Evolutionary conservation across 371 early-diverging fungal species (phyloP).

Genomic region (Rhizopus delemar): DNA sequence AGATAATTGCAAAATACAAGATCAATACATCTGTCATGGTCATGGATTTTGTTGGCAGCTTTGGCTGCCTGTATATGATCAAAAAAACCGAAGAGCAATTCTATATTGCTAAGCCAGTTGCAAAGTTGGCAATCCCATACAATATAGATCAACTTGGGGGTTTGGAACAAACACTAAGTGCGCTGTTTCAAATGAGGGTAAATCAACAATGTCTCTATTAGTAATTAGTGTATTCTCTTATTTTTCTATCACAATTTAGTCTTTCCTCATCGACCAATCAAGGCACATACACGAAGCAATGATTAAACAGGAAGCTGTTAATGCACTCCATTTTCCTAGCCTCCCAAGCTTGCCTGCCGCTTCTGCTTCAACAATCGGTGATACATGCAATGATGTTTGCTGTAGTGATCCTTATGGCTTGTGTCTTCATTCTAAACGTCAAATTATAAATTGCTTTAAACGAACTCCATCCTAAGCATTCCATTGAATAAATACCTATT

Average conservation of each 20-base stretch:
- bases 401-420: slow-evolving; percentile 16
- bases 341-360: not conserved
- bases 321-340: slow-evolving; percentile 4
- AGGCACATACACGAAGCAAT: slow-evolving; percentile 1
- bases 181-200: slow-evolving; percentile 5
- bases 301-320: not conserved
- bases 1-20: slow-evolving; percentile 16
- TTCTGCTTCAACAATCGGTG: slow-evolving; percentile 8
- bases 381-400: slow-evolving; percentile 18
- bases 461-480: not conserved
- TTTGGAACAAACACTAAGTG: slow-evolving; percentile 10
- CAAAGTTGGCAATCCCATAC: slow-evolving; percentile 9
- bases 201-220: slow-evolving; percentile 5
- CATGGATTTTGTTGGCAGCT: slow-evolving; percentile 15
- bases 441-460: no score
- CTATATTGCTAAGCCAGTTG: slow-evolving; percentile 12
- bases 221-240: slow-evolving; percentile 10
- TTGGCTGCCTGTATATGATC: slow-evolving; percentile 12
- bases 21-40: slow-evolving; percentile 17
- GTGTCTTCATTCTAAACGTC: no score
- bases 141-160: slow-evolving; percentile 7
- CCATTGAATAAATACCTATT: not conserved
- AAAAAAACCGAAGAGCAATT: slow-evolving; percentile 11
- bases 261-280: slow-evolving; percentile 7
- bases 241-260: slow-evolving; percentile 8